A percentile compares a stretch with the other conserved stretches of the same genome.
These are phyloP conservation scores for Kodamaea leandrae DNA, from an alignment of 805 yeast genomes.

Conservation along the genomic window DNA sequence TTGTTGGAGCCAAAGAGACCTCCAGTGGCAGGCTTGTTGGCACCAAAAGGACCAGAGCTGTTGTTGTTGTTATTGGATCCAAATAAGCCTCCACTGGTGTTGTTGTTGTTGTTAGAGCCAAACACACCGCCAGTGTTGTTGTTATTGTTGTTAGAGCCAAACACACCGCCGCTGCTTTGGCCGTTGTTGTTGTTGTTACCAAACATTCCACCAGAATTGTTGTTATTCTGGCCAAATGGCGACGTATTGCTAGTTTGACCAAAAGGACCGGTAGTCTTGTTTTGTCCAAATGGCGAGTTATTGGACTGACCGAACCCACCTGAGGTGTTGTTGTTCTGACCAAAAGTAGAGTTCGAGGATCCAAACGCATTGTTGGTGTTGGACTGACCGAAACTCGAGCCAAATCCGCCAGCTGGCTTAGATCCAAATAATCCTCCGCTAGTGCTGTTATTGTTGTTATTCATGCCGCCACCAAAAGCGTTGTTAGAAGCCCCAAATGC, in stretches of 20 bases:
- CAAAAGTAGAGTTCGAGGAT: slow-evolving; percentile 15
- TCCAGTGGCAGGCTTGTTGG: slow-evolving; percentile 15
- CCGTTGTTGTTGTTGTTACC: slow-evolving; percentile 25
- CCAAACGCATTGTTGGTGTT: slow-evolving; percentile 17
- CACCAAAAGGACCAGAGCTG: slow-evolving; percentile 24
- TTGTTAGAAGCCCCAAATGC: slow-evolving; percentile 26
- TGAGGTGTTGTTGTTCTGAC: slow-evolving; percentile 11
- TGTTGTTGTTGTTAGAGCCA: slow-evolving; percentile 16
- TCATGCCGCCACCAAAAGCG: slow-evolving; percentile 7
- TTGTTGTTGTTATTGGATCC: slow-evolving; percentile 30
- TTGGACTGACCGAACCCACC: slow-evolving; percentile 28
- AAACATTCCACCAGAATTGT: slow-evolving; percentile 24
- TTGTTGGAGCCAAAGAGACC: slow-evolving; percentile 30
- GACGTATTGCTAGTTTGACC: slow-evolving; percentile 28
- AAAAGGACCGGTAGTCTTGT: slow-evolving; percentile 19
- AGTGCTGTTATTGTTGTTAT: slow-evolving; percentile 15
- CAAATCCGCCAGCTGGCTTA: slow-evolving; percentile 21
- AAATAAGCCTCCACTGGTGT: slow-evolving; percentile 34
- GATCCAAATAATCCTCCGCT: slow-evolving; percentile 29
- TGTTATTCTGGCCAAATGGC: slow-evolving; percentile 20
- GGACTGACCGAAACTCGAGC: slow-evolving; percentile 14
- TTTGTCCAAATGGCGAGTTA: slow-evolving; percentile 14
- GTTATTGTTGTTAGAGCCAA: slow-evolving; percentile 11
- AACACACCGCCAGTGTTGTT: slow-evolving; percentile 19
- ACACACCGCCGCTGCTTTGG: slow-evolving; percentile 18